Base-by-base conservation (phyloP, 2,329 filamentous ascomycete species). In the Ceratocystis variospora region DNA sequence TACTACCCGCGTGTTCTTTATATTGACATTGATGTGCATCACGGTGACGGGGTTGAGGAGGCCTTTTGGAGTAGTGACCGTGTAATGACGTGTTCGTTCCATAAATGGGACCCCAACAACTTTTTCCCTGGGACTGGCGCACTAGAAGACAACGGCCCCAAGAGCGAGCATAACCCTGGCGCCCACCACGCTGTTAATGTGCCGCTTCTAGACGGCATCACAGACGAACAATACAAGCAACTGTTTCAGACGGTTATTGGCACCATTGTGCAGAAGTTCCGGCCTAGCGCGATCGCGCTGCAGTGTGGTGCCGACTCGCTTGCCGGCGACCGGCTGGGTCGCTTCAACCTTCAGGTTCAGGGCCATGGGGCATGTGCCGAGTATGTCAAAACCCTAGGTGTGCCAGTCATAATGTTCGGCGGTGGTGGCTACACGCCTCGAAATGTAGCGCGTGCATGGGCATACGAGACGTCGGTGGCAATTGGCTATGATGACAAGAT, bases 241-340 rank as follows among this genome's bases (percentile, higher is more conserved):
- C 84, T 99, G 19, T 99, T 96, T 78, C 84, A 91, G 72, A 84
- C 80, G 45, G 84, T 97, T 70, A 87, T 96, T 66, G 85, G 86
- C 67, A 83, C 85, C 67, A 89, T 90, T 66, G 85, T 96, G 64
- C 83, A 88, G 61, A 87, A 85, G 69, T 99, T 95, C 78, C 85
- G 86, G n/a, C 94, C 94, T 0, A 85, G 85, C 63, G 93, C 90
- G 57, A 96, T 99, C 72, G 93, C 95, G 5, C 81, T 99, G 1
- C 94, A 99, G 76, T 97, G 94, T 73, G 94, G 94, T 67, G 94
- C 93, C 57, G 94, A 99, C 79, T 95, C 89, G 50, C 82, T 99
- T 0, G 93, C 92, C 48, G 93, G 94, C 69, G 94, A 99, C 76
- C 84, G 94, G 25, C 83, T 99, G 0, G 94, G 94, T 62, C 88